Conservation (phyloP, 768 basidiomycete genomes). For the Cystofilobasidium bisporidii region DNA sequence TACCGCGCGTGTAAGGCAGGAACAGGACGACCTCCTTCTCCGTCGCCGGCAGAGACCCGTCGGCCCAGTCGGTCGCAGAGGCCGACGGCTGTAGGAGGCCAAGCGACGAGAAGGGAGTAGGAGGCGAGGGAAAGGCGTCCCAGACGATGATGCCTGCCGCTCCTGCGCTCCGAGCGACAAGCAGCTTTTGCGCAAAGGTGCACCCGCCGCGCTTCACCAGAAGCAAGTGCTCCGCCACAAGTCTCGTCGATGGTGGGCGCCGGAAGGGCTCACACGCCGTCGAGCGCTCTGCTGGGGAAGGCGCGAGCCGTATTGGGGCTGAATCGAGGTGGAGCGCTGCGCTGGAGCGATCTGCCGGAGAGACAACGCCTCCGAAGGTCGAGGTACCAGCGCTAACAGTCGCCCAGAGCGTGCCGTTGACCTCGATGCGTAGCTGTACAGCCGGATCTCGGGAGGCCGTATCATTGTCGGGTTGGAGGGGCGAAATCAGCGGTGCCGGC, state of each 20-base stretch:
- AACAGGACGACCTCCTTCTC: constrained; percentile 8
- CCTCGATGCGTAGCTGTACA: not conserved
- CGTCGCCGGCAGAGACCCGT: not conserved
- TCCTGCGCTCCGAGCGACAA: constrained; percentile 56
- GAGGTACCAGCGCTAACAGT: constrained; percentile 3
- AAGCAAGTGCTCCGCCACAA: constrained; percentile 42
- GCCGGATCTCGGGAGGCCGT: not conserved
- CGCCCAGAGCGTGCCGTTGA: not conserved
- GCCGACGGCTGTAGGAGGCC: constrained; percentile 11
- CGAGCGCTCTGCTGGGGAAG: not conserved
- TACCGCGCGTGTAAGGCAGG: not conserved
- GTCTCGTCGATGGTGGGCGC: not conserved
- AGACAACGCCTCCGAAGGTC: constrained; percentile 18
- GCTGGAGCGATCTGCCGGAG: not conserved
- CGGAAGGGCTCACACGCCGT: constrained; percentile 2
- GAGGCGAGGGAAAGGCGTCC: constrained; percentile 4
- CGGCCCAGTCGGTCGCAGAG: not conserved
- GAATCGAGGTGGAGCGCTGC: not conserved
- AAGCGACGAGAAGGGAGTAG: not conserved
- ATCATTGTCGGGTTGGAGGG: not conserved
- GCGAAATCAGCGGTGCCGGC: not conserved
- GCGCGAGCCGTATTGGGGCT: not conserved
- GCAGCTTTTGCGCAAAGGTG: constrained; percentile 76
- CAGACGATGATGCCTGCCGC: constrained; percentile 67
- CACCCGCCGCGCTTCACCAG: constrained; percentile 65